phyloP scores from a whole-genome alignment of 345 rosid species.

The Nephelium lappaceum region DNA sequence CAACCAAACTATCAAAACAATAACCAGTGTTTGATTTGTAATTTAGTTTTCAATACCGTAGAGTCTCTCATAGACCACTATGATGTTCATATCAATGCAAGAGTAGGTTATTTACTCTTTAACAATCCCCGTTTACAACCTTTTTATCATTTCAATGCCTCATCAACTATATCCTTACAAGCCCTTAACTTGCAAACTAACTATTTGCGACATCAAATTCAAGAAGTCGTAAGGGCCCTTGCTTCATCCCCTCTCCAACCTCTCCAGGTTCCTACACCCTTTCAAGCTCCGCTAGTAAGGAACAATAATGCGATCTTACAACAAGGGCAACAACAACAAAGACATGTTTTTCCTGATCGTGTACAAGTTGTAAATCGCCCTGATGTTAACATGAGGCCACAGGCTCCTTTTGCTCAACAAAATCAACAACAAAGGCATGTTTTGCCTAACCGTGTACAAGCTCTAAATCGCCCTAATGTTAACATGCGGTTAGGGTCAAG shows the following conservation, averaged over 20 bases:
- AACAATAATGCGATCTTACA: neutral
- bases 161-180: neutral
- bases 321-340: neutral
- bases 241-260: neutral
- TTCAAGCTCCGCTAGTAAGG: neutral
- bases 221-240: neutral
- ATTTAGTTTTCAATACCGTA: neutral
- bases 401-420: neutral
- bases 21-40: neutral
- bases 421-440: neutral
- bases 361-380: neutral
- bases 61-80: slow-evolving; percentile 7
- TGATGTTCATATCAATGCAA: neutral
- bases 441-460: too few species aligned
- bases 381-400: neutral
- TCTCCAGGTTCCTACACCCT: neutral
- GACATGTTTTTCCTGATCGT: too few species aligned
- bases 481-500: neutral
- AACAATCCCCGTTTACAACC: neutral
- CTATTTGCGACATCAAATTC: neutral
- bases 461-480: neutral
- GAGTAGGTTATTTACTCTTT: neutral
- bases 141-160: neutral
- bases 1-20: neutral
- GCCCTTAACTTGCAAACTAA: neutral